Percentiles rank a stretch among this genome's conserved stretches.
phyloP scores from a whole-genome alignment of 2,329 filamentous ascomycete genomes.

The Xylariaceae sp. region DNA sequence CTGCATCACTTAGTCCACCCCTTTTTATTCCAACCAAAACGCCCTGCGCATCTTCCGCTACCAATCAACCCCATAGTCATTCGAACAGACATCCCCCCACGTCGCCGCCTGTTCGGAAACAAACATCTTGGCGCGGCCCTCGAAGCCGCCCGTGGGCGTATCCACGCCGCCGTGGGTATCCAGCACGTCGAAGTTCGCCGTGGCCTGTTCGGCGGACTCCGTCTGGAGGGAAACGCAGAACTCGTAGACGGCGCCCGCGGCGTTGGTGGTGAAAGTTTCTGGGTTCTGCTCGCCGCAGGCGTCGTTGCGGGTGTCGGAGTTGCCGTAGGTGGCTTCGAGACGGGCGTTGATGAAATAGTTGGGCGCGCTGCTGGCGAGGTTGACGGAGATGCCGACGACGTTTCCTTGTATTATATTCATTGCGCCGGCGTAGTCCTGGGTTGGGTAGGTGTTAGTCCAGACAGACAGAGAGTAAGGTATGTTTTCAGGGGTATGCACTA shows the following conservation, averaged over 20 bases:
- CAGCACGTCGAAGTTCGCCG: background rate
- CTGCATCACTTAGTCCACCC: too few relatives aligned
- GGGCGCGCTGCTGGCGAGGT: background rate
- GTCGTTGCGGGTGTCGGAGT: background rate
- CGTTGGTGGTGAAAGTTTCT: background rate
- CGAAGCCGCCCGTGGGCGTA: background rate
- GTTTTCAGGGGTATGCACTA: too few relatives aligned
- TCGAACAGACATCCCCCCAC: background rate
- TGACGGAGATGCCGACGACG: background rate
- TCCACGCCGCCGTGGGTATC: background rate
- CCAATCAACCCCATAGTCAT: background rate
- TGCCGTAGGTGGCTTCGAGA: background rate
- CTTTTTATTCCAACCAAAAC: too few relatives aligned
- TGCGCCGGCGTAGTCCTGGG: background rate
- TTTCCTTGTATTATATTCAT: background rate
- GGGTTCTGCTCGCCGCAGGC: background rate
- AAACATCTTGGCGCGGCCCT: background rate
- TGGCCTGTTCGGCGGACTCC: background rate
- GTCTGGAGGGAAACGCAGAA: background rate
- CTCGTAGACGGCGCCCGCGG: background rate
- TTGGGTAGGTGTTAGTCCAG: too few relatives aligned
- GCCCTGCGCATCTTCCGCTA: background rate
- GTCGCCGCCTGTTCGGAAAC: background rate
- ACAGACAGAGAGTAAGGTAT: too few relatives aligned
- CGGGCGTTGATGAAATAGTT: background rate